phyloP scores from a whole-genome alignment of 768 basidiomycete species.

The Mycena crocata region DNA sequence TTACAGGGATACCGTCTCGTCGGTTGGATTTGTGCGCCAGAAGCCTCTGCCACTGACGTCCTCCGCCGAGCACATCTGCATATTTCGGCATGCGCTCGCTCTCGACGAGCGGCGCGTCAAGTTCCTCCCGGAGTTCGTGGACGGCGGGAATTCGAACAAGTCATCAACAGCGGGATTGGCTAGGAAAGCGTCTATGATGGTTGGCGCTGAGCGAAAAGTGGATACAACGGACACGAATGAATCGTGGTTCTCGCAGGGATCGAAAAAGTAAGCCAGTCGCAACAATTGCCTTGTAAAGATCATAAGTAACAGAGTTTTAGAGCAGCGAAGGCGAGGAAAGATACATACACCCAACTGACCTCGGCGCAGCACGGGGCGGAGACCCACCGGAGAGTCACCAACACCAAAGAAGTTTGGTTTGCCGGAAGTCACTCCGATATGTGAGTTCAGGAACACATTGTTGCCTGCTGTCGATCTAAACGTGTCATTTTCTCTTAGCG shows the following conservation, averaged over 20 bases:
- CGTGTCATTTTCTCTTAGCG: background rate
- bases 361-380: background rate
- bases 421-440: slow-evolving; percentile 1
- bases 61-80: slow-evolving; percentile 11
- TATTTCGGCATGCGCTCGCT: slow-evolving; percentile 20
- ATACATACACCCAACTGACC: background rate
- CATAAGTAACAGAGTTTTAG: background rate
- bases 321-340: background rate
- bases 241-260: background rate
- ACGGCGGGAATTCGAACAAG: background rate
- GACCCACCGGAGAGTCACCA: background rate
- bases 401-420: background rate
- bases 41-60: slow-evolving; percentile 15
- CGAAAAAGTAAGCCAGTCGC: background rate
- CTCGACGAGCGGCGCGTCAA: background rate
- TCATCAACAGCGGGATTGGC: background rate
- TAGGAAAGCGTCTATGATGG: background rate
- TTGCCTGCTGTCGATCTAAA: background rate
- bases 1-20: slow-evolving; percentile 18
- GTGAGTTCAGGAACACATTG: background rate
- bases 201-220: background rate
- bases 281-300: background rate
- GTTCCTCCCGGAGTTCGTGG: background rate
- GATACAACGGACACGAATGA: background rate
- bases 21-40: background rate